Evolutionary conservation across 176 grass and related monocot genomes (phyloP), one percentile per base, ranked within the genome.

Genomic region (Lolium multiflorum): DNA sequence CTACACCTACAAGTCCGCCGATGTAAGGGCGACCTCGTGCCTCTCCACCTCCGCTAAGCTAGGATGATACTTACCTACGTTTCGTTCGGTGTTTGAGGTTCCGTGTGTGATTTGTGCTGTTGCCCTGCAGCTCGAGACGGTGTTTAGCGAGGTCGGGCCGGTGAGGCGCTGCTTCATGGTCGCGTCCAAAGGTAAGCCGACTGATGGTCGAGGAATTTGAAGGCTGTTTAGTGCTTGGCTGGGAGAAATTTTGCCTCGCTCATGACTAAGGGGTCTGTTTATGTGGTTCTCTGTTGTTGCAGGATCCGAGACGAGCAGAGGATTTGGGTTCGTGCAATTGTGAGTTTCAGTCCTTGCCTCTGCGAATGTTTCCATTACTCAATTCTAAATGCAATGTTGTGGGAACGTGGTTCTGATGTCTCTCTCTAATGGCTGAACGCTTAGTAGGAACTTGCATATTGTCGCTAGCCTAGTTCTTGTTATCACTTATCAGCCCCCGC

Each of bases 111-210:
- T 22, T 82, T 81, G 65, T 85, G 56, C 35, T 79, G 16, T 46
- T 56, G 18, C 65, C 68, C 28, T 89, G 81, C 75, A 96, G 96
- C 89, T 98, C 70, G 93, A 98, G 86, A 84, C 85, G 22, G 55
- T 96, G 80, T 98, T 98, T 51, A 92, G 92, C 48, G 93, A 98
- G 76, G 92, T 98, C 18, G 96, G 96, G n/a, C 96, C 96, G 1
- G 90, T 98, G 67, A 89, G 96, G 90, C 96, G 92, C 72, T 92
- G 90, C 88, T 98, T 96, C 82, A 91, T 96, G 96, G 96, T 98
- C 25, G 88, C 89, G 69, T 61, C 84, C 3, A 98, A 91, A 89
- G 91, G 96, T 98, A 62, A 55, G 9, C 74, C 55, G 11, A 14
- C 20, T 13, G 47, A 76, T 3, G 58, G 9, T 47, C 14, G 3